Percentiles rank a stretch among this genome's conserved stretches.
These are phyloP conservation scores for Salix dunnii DNA, from an alignment of 345 rosid species.

Conservation along the genomic window DNA sequence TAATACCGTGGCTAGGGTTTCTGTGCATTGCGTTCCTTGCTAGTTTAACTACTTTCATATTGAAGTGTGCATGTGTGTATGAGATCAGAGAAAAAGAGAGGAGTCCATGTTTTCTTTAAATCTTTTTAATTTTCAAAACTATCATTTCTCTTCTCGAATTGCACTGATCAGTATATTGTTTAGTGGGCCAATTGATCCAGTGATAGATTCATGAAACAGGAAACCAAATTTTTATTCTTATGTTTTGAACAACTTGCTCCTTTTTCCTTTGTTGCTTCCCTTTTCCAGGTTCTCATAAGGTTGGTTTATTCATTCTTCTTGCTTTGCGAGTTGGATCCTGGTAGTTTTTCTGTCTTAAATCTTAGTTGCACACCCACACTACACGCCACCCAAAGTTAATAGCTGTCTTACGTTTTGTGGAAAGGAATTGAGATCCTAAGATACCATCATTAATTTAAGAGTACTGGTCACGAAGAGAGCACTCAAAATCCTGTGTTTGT, in stretches of 20 bases:
- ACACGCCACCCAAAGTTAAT: not conserved
- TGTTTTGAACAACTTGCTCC: not conserved
- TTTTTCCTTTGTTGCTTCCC: not conserved
- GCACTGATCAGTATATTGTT: too few relatives aligned
- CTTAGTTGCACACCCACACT: not conserved
- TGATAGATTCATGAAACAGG: not conserved
- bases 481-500: not conserved
- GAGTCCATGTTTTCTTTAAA: not conserved
- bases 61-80: not conserved
- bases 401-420: too few relatives aligned
- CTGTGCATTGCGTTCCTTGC: not conserved
- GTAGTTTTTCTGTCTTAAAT: not conserved
- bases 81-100: not conserved
- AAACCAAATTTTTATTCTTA: not conserved
- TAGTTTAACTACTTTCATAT: not conserved
- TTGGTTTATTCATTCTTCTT: not conserved
- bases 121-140: not conserved
- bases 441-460: not conserved
- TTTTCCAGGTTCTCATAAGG: not conserved
- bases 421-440: not conserved
- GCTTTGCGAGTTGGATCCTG: not conserved
- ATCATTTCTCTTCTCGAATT: not conserved
- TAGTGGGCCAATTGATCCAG: not conserved
- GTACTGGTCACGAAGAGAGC: not conserved
- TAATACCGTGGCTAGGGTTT: constrained; percentile 8